Evolutionary conservation across 23 red algal species (phyloP), one percentile per base, ranked within the genome.

Genomic region (Gracilariopsis chorda): DNA sequence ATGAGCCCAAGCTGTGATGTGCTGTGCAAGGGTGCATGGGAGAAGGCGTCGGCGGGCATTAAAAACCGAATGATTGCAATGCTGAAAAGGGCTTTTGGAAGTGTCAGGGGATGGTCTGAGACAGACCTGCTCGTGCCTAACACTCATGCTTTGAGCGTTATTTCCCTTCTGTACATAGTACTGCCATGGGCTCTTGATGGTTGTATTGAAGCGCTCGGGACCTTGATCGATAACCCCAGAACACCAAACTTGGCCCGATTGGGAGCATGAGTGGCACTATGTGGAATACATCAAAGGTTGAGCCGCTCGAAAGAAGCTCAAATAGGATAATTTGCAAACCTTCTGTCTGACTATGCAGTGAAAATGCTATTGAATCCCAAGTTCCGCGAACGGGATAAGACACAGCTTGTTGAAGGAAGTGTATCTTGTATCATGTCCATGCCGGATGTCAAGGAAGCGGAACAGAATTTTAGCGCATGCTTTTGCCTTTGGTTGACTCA

Each of bases 371-470:
- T 33, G 9, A 76, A 74, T 49, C 23, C 32, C 27, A 61, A 62
- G 44, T 88, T 88, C 48, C 47, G 67, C 23, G 42, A 61, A n/a
- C 45, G 37, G 25, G 63, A 88, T 48, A 88, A 88, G 41, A 60
- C 39, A 23, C 84, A 74, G 63, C 70, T 88, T 55, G 49, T 88
- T 16, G 84, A 88, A 32, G 84, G 65, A 57, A 77, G 67, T 39
- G 40, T 88, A n/a, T 17, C 64, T 60, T 69, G 46, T 60, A 42
- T 88, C 28, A 55, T 88, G 36, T 61, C 67, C 27, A 56, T 55
- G 25, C 37, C 58, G 0, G 67, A 43, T 32, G 58, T 77, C n/a
- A 55, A 88, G 14, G 67, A 88, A 63, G 41, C 63, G 40, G 46
- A 56, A 17, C 39, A 71, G 39, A 48, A 61, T 12, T 77, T 59